These are phyloP conservation scores for Gloeophyllum trabeum DNA, from an alignment of 768 basidiomycete species.

Conservation along the genomic window DNA sequence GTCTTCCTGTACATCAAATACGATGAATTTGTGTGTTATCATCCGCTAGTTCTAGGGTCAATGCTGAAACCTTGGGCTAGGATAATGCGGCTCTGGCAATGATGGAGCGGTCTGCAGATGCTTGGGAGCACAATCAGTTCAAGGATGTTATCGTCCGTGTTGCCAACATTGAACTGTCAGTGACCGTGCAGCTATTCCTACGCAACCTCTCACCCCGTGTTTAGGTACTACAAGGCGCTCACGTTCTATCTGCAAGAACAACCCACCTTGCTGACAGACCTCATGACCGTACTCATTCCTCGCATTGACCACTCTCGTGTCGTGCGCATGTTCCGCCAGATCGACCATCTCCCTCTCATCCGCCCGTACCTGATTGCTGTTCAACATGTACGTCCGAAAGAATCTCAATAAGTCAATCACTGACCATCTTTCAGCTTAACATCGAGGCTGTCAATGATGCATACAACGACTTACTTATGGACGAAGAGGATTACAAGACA, in stretches of 20 bases:
- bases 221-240: slow-evolving; percentile 88
- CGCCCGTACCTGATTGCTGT: slow-evolving; percentile 95
- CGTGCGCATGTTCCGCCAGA: slow-evolving; percentile 90
- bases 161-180: slow-evolving; percentile 94
- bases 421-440: slow-evolving; percentile 50
- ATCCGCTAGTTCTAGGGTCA: slow-evolving; percentile 1
- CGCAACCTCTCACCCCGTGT: slow-evolving; percentile 4
- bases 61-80: too few species aligned
- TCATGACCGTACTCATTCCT: slow-evolving; percentile 84
- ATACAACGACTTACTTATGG: slow-evolving; percentile 95
- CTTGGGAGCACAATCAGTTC: slow-evolving; percentile 99
- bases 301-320: slow-evolving; percentile 94
- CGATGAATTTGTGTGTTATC: slow-evolving; percentile 69
- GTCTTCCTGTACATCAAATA: slow-evolving; percentile 99
- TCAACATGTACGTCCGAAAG: slow-evolving; percentile 56
- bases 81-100: slow-evolving; percentile 97
- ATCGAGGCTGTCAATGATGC: slow-evolving; percentile 97
- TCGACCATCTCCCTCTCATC: slow-evolving; percentile 92
- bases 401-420: too few species aligned
- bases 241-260: slow-evolving; percentile 93
- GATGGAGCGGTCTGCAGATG: slow-evolving; percentile 97
- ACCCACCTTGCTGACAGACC: slow-evolving; percentile 86
- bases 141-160: slow-evolving; percentile 96
- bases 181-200: neutral
- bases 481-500: slow-evolving; percentile 98